Evolutionary conservation across 805 yeast species (phyloP), one percentile per base, ranked within the genome.

Genomic region (Yamadazyma kitorensis): DNA sequence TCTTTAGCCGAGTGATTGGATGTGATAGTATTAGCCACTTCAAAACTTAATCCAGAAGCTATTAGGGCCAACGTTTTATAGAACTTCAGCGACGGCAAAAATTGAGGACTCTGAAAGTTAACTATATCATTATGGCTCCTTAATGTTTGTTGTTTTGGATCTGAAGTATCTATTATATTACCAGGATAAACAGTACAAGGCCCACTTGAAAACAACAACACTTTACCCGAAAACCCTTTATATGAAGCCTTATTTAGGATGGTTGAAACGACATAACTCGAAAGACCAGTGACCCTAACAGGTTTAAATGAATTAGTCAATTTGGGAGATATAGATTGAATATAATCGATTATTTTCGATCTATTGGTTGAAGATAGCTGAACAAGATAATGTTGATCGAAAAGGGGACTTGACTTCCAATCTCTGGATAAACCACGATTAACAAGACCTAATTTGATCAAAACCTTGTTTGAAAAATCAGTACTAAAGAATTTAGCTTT

Each of bases 111-210:
- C 8, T 52, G 43, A 11, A 55, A 39, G 24, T 59, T 51, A n/a
- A 48, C 47, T 13, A 64, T 57, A 36, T 62, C 65, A 15, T 45
- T 34, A 42, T 69, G 74, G 4, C 66, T 53, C 30, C 73, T 44
- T 9, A 69, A 48, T 5, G 43, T 37, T 4, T 38, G 36, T n/a
- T n/a, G n/a, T n/a, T n/a, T n/a, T 12, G 27, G 42, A 18, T 30
- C 19, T 2, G 18, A 26, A 18, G 23, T 14, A 17, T 48, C 47
- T 2, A 60, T 54, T 16, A 69, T 49, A 21, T 41, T 48, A 0
- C 74, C 74, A 0, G 71, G 71, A 11, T 46, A 48, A 4, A 29
- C 19, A 2, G 70, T 64, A 24, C 65, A 54, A 2, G 74, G 72
- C 0, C 73, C 74, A 17, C 61, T 46, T 4, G 56, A 38, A 37